Conservation (phyloP, 2,329 filamentous ascomycete species). For the Colletotrichum simmondsii region DNA sequence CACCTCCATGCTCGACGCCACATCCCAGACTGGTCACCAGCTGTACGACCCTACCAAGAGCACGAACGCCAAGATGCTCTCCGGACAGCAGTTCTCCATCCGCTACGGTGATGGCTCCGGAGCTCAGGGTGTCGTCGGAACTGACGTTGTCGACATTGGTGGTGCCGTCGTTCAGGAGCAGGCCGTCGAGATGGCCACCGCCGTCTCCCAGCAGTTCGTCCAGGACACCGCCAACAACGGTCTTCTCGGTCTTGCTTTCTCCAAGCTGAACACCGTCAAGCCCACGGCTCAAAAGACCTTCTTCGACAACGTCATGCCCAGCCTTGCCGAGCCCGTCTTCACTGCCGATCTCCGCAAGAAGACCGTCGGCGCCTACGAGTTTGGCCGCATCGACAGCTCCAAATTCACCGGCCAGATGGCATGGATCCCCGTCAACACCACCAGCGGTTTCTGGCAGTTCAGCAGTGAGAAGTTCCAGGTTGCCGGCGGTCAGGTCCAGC, state of each 20-base stretch:
- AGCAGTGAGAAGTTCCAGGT: slow-evolving; percentile 66
- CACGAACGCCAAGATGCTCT: slow-evolving; percentile 43
- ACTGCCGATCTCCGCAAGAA: slow-evolving; percentile 74
- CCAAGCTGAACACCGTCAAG: slow-evolving; percentile 71
- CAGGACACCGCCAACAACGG: slow-evolving; percentile 72
- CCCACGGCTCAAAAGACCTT: slow-evolving; percentile 76
- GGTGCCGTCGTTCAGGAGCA: slow-evolving; percentile 70
- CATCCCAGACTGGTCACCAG: slow-evolving; percentile 59
- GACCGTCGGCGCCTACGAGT: slow-evolving; percentile 75
- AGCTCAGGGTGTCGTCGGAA: slow-evolving; percentile 73
- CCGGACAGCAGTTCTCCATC: slow-evolving; percentile 68
- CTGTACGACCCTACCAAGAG: slow-evolving; percentile 51
- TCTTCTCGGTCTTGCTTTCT: slow-evolving; percentile 77
- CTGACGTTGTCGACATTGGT: slow-evolving; percentile 75
- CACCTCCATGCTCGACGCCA: slow-evolving; percentile 65
- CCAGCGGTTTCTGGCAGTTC: slow-evolving; percentile 77
- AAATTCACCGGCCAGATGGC: slow-evolving; percentile 72
- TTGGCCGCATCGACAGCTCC: slow-evolving; percentile 73
- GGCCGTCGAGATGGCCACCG: slow-evolving; percentile 74
- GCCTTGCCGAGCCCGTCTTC: slow-evolving; percentile 74
- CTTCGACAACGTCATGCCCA: slow-evolving; percentile 75
- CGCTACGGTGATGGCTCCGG: slow-evolving; percentile 76
- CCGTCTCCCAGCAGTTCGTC: slow-evolving; percentile 68
- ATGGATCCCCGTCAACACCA: slow-evolving; percentile 70
- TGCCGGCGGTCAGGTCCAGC: slow-evolving; percentile 51